phyloP scores from a whole-genome alignment of 2,329 filamentous ascomycete species.

The Achaetomium macrosporum region DNA sequence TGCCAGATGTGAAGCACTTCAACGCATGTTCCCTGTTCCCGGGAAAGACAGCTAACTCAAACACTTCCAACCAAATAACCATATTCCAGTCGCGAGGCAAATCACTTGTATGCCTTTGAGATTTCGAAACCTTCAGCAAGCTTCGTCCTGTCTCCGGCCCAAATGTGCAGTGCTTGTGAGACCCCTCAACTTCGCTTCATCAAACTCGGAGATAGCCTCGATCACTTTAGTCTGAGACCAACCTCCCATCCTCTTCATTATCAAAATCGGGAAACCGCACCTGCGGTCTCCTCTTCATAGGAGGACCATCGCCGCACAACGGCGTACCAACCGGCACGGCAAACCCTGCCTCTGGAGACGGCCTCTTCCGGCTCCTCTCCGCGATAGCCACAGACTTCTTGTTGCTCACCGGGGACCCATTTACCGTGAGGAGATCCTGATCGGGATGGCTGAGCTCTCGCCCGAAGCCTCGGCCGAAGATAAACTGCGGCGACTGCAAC shows the following conservation, averaged over 20 bases:
- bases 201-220: not conserved
- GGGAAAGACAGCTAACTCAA: no score
- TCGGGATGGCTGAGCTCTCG: conserved; percentile 11
- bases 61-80: no score
- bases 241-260: not conserved
- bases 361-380: conserved; percentile 1
- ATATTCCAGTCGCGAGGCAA: no score
- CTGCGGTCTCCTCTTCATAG: not conserved
- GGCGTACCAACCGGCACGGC: not conserved
- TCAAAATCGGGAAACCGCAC: conserved; percentile 8
- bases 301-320: not conserved
- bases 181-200: no score
- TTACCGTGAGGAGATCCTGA: conserved; percentile 9
- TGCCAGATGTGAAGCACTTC: no score
- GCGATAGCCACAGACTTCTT: not conserved
- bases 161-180: no score
- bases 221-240: not conserved
- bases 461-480: conserved; percentile 18
- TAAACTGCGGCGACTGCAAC: conserved; percentile 9
- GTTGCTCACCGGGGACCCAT: not conserved
- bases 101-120: no score
- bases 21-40: no score
- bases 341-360: not conserved
- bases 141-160: no score
- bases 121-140: no score